Evolutionary conservation across 2,329 filamentous ascomycete species (phyloP), one percentile per base, ranked within the genome.

Genomic region (Cordyceps fumosorosea): DNA sequence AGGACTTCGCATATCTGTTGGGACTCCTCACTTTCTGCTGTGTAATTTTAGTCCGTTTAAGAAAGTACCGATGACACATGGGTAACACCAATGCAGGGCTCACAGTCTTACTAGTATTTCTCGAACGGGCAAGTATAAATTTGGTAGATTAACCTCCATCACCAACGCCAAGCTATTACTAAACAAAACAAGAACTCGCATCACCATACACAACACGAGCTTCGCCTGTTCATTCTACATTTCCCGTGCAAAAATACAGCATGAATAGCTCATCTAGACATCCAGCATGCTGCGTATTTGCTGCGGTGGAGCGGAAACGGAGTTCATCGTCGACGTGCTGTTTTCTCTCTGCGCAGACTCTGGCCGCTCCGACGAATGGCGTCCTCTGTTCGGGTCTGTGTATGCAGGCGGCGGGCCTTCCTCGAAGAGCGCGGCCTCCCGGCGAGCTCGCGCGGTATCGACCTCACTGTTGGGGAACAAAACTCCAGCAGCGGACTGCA

Each of bases 231-330:
- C 45, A 14, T 37, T 37, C 29, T 16, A 48, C 16, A 16, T 16
- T 51, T 52, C 14, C 14, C 37, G 10, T 18, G 37, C 40, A 44
- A 2, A 18, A 11, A 3, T 10, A 20, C 40, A 16, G 8, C n/a
- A n/a, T 37, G 16, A 5, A 40, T 20, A 12, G 11, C 16, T 34
- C 37, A n/a, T 55, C 26, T 71, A 85, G 16, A 85, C 68, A 67
- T 86, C 83, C 66, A 86, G 66, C 83, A 86, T 86, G 68, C 83
- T 85, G 67, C 74, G 76, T 6, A 85, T 72, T 67, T 83, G 78
- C 68, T 84, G 81, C n/a, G 82, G 81, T 60, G 77, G 78, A n/a
- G 70, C 75, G 7, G 70, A 74, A 14, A 80, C 72, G 5, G 81
- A 84, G 52, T 76, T 71, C n/a, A 72, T 73, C 42, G 81, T 82